phyloP scores from a whole-genome alignment of 139 green algal genomes.

The Chlorella sp. region DNA sequence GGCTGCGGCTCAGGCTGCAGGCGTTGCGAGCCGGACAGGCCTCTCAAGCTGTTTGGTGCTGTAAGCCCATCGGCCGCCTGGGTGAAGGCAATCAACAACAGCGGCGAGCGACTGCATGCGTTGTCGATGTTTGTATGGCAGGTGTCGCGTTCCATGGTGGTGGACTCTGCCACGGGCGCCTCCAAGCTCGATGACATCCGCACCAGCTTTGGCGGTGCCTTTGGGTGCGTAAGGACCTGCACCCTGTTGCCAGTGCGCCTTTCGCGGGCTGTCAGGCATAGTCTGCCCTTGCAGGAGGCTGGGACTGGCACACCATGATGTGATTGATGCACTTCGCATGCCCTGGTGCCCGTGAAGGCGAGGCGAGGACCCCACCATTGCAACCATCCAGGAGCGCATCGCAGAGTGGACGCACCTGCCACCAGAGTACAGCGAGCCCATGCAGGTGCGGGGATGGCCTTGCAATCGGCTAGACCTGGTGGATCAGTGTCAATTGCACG shows the following conservation, averaged over 20 bases:
- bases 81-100: too few relatives aligned
- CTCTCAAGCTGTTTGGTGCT: too few relatives aligned
- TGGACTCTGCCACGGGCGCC: slow-evolving; percentile 44
- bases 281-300: too few relatives aligned
- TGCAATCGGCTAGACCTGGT: too few relatives aligned
- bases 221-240: slow-evolving; percentile 41
- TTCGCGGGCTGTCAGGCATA: background rate
- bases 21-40: too few relatives aligned
- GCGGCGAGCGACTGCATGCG: too few relatives aligned
- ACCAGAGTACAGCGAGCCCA: slow-evolving; percentile 45
- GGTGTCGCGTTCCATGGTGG: slow-evolving; percentile 44
- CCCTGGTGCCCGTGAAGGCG: slow-evolving; percentile 26
- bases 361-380: slow-evolving; percentile 42
- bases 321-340: too few relatives aligned
- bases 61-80: too few relatives aligned
- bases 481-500: too few relatives aligned
- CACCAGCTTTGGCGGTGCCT: slow-evolving; percentile 50
- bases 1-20: too few relatives aligned
- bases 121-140: too few relatives aligned
- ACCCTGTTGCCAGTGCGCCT: background rate
- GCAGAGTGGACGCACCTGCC: slow-evolving; percentile 65
- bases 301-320: too few relatives aligned
- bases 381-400: slow-evolving; percentile 50
- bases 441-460: slow-evolving; percentile 66
- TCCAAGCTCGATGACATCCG: slow-evolving; percentile 48